phyloP scores from a whole-genome alignment of 345 rosid species.

The Melaleuca quinquenervia region DNA sequence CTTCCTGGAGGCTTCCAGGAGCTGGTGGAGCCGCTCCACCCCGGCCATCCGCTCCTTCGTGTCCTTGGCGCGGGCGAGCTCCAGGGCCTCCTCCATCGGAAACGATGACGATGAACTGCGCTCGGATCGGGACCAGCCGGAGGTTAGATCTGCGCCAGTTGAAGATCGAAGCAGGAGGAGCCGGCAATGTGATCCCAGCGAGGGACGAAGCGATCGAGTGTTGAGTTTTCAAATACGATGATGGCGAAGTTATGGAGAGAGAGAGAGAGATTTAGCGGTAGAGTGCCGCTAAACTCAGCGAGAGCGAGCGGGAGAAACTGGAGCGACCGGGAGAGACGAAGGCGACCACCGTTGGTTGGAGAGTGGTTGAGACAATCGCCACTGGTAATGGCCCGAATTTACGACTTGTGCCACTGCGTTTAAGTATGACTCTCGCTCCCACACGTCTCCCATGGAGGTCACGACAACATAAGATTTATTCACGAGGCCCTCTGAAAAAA shows the following conservation, averaged over 20 bases:
- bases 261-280: conserved; percentile 10
- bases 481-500: no score
- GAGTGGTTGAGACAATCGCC: conserved; percentile 10
- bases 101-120: conserved; percentile 20
- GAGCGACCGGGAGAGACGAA: conserved; percentile 7
- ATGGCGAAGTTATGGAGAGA: not conserved
- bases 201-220: not conserved
- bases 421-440: no score
- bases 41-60: conserved; percentile 99
- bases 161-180: conserved; percentile 1
- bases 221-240: not conserved
- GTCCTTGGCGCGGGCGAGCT: conserved; percentile 96
- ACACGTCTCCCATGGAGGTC: no score
- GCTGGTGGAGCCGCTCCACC: conserved; percentile 84
- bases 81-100: conserved; percentile 91
- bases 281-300: conserved; percentile 23
- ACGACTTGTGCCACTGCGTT: conserved; percentile 32
- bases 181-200: conserved; percentile 6
- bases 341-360: conserved; percentile 18
- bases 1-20: conserved; percentile 77
- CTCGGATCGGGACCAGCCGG: conserved; percentile 35
- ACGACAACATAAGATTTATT: no score
- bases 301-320: conserved; percentile 7
- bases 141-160: conserved; percentile 4
- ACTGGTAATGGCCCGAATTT: conserved; percentile 4